Evolutionary conservation across 2,329 filamentous ascomycete species (phyloP).

Genomic region (Alternaria rosae): DNA sequence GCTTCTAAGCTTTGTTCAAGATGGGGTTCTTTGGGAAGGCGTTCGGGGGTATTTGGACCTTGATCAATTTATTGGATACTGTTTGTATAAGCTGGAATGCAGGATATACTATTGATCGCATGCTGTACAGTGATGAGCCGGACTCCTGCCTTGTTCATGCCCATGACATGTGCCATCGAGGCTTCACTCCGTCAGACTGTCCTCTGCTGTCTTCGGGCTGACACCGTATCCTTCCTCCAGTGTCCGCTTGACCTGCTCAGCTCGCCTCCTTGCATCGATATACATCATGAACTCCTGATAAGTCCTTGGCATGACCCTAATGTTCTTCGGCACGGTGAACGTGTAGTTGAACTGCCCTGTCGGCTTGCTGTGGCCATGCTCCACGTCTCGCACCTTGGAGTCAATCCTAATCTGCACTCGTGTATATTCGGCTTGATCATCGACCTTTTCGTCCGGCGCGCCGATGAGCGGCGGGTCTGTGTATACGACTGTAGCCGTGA

Average conservation of each 20-base stretch:
- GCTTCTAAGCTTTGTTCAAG: background rate
- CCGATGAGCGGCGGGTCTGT: slow-evolving; percentile 67
- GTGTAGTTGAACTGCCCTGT: slow-evolving; percentile 82
- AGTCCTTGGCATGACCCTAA: slow-evolving; percentile 70
- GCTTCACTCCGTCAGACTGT: slow-evolving; percentile 47
- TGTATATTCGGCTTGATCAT: slow-evolving; percentile 57
- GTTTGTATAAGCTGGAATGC: background rate
- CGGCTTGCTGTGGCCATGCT: slow-evolving; percentile 71
- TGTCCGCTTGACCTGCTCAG: slow-evolving; percentile 56
- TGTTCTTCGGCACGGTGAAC: slow-evolving; percentile 68
- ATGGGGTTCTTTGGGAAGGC: background rate
- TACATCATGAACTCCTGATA: slow-evolving; percentile 72
- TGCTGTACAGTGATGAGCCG: background rate
- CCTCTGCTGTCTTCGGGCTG: slow-evolving; percentile 41
- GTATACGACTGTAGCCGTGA: slow-evolving; percentile 75
- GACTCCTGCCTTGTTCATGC: background rate
- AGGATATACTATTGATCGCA: background rate
- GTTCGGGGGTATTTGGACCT: background rate
- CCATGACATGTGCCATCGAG: background rate
- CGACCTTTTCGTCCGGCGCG: slow-evolving; percentile 46
- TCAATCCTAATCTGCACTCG: slow-evolving; percentile 75
- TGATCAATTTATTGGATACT: background rate
- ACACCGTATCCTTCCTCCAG: slow-evolving; percentile 39
- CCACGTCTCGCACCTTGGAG: slow-evolving; percentile 74
- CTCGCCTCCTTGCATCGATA: slow-evolving; percentile 66